Evolutionary conservation across 2,329 filamentous ascomycete species (phyloP).

Genomic region (Thielaviopsis populi): DNA sequence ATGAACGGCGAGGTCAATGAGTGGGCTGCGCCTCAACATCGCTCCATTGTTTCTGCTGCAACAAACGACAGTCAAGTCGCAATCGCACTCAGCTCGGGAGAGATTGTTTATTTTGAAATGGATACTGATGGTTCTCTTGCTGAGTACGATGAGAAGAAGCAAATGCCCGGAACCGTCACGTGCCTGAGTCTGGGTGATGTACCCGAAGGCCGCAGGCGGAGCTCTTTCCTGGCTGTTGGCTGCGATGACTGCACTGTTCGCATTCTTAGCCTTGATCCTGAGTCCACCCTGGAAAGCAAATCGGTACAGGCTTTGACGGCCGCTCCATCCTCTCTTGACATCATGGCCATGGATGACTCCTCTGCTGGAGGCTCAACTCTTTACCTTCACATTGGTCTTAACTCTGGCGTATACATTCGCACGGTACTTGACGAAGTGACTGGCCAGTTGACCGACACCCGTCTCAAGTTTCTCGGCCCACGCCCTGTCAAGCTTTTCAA

Average conservation of each 20-base stretch:
- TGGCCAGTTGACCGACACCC: constrained; percentile 85
- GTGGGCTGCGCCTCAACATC: constrained; percentile 84
- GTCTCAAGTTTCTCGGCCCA: constrained; percentile 85
- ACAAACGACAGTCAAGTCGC: constrained; percentile 90
- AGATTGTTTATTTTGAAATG: constrained; percentile 98
- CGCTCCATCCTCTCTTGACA: constrained; percentile 71
- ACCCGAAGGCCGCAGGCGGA: constrained; percentile 74
- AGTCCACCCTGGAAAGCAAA: constrained; percentile 81
- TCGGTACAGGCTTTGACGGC: constrained; percentile 89
- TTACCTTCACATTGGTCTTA: constrained; percentile 89
- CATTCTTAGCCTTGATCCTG: constrained; percentile 77
- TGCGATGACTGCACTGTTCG: constrained; percentile 95
- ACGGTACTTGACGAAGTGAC: constrained; percentile 92
- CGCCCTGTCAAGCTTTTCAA: constrained; percentile 81
- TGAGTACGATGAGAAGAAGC: constrained; percentile 87
- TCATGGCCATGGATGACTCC: constrained; percentile 93
- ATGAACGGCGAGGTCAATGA: constrained; percentile 67
- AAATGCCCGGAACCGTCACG: constrained; percentile 91
- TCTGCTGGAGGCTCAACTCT: constrained; percentile 75
- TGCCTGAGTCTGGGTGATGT: constrained; percentile 88
- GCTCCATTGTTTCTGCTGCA: constrained; percentile 85
- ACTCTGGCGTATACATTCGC: constrained; percentile 88
- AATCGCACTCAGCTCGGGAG: constrained; percentile 83
- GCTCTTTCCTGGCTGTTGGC: constrained; percentile 86
- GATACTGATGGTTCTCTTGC: constrained; percentile 79